Percentiles rank a stretch among this genome's conserved stretches.
Conservation (phyloP, 345 rosid species). For the Gossypium sturtianum region DNA sequence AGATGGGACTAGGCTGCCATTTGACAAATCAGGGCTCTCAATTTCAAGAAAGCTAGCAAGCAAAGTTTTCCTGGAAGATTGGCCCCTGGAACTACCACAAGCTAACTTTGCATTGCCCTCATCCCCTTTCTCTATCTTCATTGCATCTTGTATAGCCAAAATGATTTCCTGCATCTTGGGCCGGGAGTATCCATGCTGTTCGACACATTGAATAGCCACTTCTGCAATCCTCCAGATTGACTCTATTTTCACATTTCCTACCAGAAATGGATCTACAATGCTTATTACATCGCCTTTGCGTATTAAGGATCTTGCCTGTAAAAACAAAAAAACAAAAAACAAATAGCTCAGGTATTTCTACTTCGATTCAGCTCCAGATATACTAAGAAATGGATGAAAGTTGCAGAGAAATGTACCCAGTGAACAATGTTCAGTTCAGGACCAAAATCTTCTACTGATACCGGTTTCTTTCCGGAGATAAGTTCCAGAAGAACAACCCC, state of each 20-base stretch:
- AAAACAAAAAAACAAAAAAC: neutral
- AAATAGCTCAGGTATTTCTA: neutral
- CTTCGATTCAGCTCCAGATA: neutral
- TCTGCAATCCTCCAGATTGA: conserved; percentile 91
- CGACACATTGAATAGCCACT: conserved; percentile 81
- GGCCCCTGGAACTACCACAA: conserved; percentile 46
- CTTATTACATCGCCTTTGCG: conserved; percentile 74
- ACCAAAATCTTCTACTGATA: conserved; percentile 80
- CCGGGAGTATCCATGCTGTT: conserved; percentile 53
- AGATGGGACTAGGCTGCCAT: conserved; percentile 60
- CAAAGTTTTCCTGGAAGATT: conserved; percentile 74
- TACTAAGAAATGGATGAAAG: neutral
- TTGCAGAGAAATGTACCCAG: conserved; percentile 52
- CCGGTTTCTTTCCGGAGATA: conserved; percentile 85
- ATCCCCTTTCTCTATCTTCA: conserved; percentile 59
- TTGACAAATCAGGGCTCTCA: conserved; percentile 77
- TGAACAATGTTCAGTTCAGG: conserved; percentile 82
- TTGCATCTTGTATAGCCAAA: conserved; percentile 77
- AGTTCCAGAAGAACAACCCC: conserved; percentile 95
- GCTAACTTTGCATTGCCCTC: conserved; percentile 33
- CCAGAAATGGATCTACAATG: conserved; percentile 57
- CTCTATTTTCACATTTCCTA: conserved; percentile 61
- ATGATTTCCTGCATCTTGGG: conserved; percentile 92
- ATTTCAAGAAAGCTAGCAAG: conserved; percentile 88
- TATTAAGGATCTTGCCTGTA: conserved; percentile 80